Evolutionary conservation across 345 rosid species (phyloP).

Genomic region (Limnanthes douglasii): DNA sequence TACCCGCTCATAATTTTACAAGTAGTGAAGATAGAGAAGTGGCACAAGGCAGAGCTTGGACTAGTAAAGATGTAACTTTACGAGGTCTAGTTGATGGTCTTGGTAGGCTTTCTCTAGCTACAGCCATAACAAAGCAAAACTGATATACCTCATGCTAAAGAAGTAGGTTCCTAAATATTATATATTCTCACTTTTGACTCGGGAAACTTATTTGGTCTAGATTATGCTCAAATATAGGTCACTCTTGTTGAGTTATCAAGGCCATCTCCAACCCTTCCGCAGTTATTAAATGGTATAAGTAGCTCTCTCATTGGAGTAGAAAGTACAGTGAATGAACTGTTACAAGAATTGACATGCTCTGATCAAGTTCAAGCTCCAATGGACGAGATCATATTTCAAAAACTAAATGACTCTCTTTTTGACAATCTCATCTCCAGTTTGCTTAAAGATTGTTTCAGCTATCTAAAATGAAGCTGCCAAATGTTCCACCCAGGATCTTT

Average conservation of each 20-base stretch:
- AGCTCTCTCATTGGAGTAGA: slow-evolving; percentile 37
- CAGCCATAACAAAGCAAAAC: slow-evolving; percentile 54
- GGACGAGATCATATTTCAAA: slow-evolving; percentile 54
- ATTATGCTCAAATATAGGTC: slow-evolving; percentile 20
- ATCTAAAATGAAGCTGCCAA: too few relatives aligned
- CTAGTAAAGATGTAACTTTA: slow-evolving; percentile 52
- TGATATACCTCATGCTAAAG: slow-evolving; percentile 30
- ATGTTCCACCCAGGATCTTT: too few relatives aligned
- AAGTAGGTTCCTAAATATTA: slow-evolving; percentile 14
- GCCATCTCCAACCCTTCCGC: slow-evolving; percentile 38
- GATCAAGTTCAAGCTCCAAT: slow-evolving; percentile 52
- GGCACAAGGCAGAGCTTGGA: slow-evolving; percentile 80
- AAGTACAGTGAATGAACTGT: slow-evolving; percentile 24
- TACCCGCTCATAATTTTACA: slow-evolving; percentile 7
- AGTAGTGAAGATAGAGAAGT: slow-evolving; percentile 62
- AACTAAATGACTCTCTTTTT: slow-evolving; percentile 25
- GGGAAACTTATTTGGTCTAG: too few relatives aligned
- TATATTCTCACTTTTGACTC: too few relatives aligned
- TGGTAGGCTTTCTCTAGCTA: slow-evolving; percentile 54
- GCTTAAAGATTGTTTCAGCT: slow-evolving; percentile 39
- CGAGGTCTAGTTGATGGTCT: slow-evolving; percentile 48
- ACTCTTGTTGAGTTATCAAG: slow-evolving; percentile 46
- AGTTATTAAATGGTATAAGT: slow-evolving; percentile 37
- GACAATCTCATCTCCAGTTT: slow-evolving; percentile 24
- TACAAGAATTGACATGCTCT: slow-evolving; percentile 27